Base-by-base conservation (phyloP, 306 rosid species). In the Dryas octopetala region DNA sequence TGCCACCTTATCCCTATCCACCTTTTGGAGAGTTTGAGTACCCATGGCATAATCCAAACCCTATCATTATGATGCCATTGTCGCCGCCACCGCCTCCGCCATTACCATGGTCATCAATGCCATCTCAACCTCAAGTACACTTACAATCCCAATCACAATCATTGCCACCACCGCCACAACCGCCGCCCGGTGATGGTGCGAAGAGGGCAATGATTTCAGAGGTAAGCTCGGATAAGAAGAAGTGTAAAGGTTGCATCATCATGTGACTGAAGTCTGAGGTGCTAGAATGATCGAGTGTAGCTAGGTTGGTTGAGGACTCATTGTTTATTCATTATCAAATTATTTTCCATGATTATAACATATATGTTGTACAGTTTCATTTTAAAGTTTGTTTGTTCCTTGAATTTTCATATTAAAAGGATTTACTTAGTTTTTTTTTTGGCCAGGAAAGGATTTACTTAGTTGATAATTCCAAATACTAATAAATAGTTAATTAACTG, bases 11-110 rank as follows among this genome's bases (percentile, higher is more conserved):
- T 23, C 17, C 71, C 49, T 61, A 60, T 74, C 75, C 84, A 7
- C 41, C 28, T 2, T 67, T 58, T 10, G 59, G 62, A 63, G 81
- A 9, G 52, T 74, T 26, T 73, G 79, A 61, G 15, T 78, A 78
- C 51, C 78, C 63, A 9, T 66, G 48, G 70, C 19, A 57, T 74
- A 58, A 77, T 65, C 77, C 49, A 47, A 16, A 13, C 13, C 9
- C 17, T n/a, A 70, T 49, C 17, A 16, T 45, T 66, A 28, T 76
- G 68, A 69, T 60, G 49, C 19, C 57, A 4, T 74, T 15, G 17
- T 14, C 15, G 1, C 6, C 55, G 12, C 57, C 6, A 19, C 62
- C 9, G 4, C 77, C 49, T 1, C 77, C 72, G 0, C 72, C 70
- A 13, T 17, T 2, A 65, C 58, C 62, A 10, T 53, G 16, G 0